Evolutionary conservation across 2,329 filamentous ascomycete species (phyloP).

Genomic region (Ophiostoma populinum): DNA sequence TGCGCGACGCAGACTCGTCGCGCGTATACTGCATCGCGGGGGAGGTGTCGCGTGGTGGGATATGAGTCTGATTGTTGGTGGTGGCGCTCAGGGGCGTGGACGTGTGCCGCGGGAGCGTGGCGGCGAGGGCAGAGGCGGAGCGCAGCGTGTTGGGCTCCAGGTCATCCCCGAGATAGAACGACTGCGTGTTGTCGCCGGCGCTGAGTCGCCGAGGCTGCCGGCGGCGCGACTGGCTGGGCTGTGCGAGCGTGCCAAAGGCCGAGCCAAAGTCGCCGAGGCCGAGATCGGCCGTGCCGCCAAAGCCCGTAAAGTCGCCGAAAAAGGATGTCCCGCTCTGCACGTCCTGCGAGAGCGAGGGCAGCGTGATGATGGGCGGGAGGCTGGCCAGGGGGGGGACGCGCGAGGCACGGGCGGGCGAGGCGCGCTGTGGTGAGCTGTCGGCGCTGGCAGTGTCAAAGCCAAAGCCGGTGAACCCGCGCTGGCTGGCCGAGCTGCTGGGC

Average conservation of each 20-base stretch:
- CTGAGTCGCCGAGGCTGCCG: constrained; percentile 9
- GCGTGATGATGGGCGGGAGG: constrained; percentile 24
- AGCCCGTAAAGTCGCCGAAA: constrained; percentile 1
- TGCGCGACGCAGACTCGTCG: constrained; percentile 12
- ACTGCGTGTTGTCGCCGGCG: constrained; percentile 10
- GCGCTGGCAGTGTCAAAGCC: constrained; percentile 3
- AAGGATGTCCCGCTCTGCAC: constrained; percentile 13
- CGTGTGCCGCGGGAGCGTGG: no score
- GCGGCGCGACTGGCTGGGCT: neutral
- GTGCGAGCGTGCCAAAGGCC: neutral
- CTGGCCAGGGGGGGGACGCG: constrained; percentile 18
- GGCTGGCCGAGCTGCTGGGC: constrained; percentile 8
- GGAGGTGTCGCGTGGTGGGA: neutral
- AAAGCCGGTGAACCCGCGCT: constrained; percentile 11
- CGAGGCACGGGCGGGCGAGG: constrained; percentile 10
- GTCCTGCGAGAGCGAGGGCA: constrained; percentile 23
- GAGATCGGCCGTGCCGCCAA: neutral
- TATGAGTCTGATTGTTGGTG: constrained; percentile 5
- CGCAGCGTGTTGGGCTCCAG: neutral
- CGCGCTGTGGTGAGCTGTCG: constrained; percentile 1
- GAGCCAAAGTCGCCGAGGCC: neutral
- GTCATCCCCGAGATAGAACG: constrained; percentile 10
- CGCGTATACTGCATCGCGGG: constrained; percentile 18
- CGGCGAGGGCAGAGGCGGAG: neutral
- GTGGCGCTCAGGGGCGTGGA: no score